A percentile compares a stretch with the other conserved stretches of the same genome.
phyloP scores from a whole-genome alignment of 2,329 filamentous ascomycete genomes.

The Colletotrichum sp. region DNA sequence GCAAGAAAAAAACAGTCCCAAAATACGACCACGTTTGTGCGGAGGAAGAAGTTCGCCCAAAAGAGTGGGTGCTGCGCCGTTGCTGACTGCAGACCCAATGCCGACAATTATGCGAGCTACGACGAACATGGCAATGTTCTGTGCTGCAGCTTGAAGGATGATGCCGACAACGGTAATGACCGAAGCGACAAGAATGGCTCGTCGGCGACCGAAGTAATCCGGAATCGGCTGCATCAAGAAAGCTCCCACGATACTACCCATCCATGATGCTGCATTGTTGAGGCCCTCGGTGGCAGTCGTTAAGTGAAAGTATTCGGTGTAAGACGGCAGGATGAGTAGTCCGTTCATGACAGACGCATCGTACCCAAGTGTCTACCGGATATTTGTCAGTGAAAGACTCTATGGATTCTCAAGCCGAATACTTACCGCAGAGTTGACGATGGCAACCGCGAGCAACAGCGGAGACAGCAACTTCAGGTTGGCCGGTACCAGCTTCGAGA shows the following conservation, averaged over 20 bases:
- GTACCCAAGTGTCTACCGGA: conserved; percentile 33
- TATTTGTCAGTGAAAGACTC: background rate
- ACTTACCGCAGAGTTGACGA: conserved; percentile 14
- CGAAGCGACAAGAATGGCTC: conserved; percentile 43
- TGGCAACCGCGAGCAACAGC: conserved; percentile 8
- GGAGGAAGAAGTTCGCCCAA: conserved; percentile 53
- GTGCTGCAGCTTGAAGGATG: conserved; percentile 50
- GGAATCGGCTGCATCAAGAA: conserved; percentile 46
- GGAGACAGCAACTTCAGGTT: conserved; percentile 10
- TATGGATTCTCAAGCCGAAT: fast-evolving
- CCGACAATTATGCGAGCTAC: conserved; percentile 52
- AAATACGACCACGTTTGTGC: conserved; percentile 22
- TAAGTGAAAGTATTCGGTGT: conserved; percentile 60
- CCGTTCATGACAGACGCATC: conserved; percentile 61
- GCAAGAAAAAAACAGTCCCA: conserved; percentile 24
- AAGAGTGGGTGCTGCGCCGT: conserved; percentile 50
- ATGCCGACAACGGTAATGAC: conserved; percentile 48
- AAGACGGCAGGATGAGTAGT: conserved; percentile 61
- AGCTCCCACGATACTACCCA: conserved; percentile 52
- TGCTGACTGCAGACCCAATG: conserved; percentile 46
- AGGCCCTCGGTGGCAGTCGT: conserved; percentile 57
- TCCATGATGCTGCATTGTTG: conserved; percentile 60
- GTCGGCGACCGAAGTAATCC: conserved; percentile 47
- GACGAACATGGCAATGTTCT: conserved; percentile 58
- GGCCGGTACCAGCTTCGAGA: conserved; percentile 10